These are phyloP conservation scores for Naganishia randhawae DNA, from an alignment of 768 basidiomycete genomes.

Conservation along the genomic window DNA sequence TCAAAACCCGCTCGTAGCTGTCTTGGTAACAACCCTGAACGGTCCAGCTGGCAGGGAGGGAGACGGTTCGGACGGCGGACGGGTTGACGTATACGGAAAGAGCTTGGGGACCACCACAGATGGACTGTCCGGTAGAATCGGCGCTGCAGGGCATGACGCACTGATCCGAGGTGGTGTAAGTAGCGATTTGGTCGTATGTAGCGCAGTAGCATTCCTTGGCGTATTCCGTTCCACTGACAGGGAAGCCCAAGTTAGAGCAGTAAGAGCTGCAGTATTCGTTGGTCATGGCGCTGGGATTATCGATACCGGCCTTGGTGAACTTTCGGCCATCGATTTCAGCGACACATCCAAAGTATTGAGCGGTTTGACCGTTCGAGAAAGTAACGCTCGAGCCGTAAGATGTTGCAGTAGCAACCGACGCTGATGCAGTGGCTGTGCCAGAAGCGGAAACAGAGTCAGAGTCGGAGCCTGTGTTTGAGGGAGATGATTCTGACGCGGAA, in stretches of 20 bases:
- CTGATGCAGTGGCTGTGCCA: not conserved
- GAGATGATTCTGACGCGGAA: no score
- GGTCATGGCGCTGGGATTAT: slow-evolving; percentile 1
- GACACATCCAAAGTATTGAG: slow-evolving; percentile 13
- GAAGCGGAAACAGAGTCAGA: not conserved
- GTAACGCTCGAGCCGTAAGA: not conserved
- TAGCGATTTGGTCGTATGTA: not conserved
- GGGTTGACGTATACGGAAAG: not conserved
- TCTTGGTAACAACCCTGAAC: slow-evolving; percentile 11
- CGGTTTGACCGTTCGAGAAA: slow-evolving; percentile 7
- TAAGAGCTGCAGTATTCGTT: slow-evolving; percentile 11
- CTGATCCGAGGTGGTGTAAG: slow-evolving; percentile 6
- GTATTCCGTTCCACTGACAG: slow-evolving; percentile 11
- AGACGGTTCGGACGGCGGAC: not conserved
- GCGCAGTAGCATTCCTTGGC: slow-evolving; percentile 23
- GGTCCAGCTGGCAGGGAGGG: slow-evolving; percentile 8
- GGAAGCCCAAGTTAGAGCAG: slow-evolving; percentile 5
- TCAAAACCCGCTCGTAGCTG: slow-evolving; percentile 8
- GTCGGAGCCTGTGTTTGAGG: no score
- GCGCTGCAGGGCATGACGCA: slow-evolving; percentile 17
- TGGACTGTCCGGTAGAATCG: not conserved
- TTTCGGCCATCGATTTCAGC: slow-evolving; percentile 13
- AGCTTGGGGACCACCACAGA: slow-evolving; percentile 6
- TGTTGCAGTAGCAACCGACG: not conserved
- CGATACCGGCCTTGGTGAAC: slow-evolving; percentile 17